Conservation (phyloP, 768 basidiomycete genomes). For the Mycena vulgaris region DNA sequence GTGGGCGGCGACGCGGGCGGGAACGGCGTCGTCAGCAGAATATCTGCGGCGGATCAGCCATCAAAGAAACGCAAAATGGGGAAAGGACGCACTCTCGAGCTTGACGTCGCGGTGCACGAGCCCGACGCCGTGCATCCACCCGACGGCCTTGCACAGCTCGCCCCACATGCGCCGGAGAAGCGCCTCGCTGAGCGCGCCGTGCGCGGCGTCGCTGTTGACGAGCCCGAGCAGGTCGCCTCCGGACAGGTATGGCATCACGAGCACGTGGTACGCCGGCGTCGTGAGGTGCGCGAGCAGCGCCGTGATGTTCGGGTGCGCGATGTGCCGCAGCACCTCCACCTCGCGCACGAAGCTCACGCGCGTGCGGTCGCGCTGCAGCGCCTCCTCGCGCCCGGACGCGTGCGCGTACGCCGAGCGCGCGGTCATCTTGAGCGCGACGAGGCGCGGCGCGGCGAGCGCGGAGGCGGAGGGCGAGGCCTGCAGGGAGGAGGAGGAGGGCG, state of each 20-base stretch:
- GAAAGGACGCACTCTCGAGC: slow-evolving; percentile 72
- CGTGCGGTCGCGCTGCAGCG: slow-evolving; percentile 75
- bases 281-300: slow-evolving; percentile 80
- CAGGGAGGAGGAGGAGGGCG: slow-evolving; percentile 5
- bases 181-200: slow-evolving; percentile 54
- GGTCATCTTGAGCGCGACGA: slow-evolving; percentile 67
- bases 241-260: slow-evolving; percentile 81
- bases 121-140: slow-evolving; percentile 90
- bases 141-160: slow-evolving; percentile 84
- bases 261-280: slow-evolving; percentile 79
- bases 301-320: slow-evolving; percentile 87
- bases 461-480: slow-evolving; percentile 8
- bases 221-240: slow-evolving; percentile 90
- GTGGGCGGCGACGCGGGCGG: slow-evolving; percentile 56
- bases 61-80: neutral
- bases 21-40: slow-evolving; percentile 76
- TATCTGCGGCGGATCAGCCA: slow-evolving; percentile 62
- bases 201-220: slow-evolving; percentile 70
- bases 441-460: slow-evolving; percentile 35
- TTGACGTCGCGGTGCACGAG: slow-evolving; percentile 95
- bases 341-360: slow-evolving; percentile 85
- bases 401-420: slow-evolving; percentile 50
- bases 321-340: slow-evolving; percentile 88
- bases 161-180: slow-evolving; percentile 76
- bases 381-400: slow-evolving; percentile 49